Evolutionary conservation across 306 rosid species (phyloP).

Genomic region (Malus fusca): DNA sequence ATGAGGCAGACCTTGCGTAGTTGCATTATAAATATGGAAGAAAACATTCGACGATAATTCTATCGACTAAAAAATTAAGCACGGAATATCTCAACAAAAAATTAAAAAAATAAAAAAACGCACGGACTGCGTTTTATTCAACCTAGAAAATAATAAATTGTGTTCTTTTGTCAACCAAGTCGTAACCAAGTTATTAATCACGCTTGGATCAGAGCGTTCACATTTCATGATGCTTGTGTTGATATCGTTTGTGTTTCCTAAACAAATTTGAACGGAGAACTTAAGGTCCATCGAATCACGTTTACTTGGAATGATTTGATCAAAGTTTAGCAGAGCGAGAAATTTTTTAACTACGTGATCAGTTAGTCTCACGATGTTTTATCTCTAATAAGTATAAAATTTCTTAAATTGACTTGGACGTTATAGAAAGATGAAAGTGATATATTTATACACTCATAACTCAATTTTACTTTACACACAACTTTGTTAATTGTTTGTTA

Average conservation of each 20-base stretch:
- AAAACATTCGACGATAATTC: no score
- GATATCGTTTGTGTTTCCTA: neutral
- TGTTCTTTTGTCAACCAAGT: neutral
- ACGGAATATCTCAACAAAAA: neutral
- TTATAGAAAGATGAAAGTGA: no score
- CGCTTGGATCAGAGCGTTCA: no score
- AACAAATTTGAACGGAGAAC: neutral
- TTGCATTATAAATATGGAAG: neutral
- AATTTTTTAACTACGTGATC: neutral
- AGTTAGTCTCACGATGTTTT: no score
- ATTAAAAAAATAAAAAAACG: no score
- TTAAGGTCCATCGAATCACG: neutral
- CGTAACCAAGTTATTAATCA: neutral
- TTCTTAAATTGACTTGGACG: no score
- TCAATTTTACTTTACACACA: no score
- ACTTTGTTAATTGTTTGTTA: no score
- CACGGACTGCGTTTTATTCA: neutral
- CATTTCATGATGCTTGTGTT: neutral
- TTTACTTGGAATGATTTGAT: no score
- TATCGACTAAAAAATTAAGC: neutral
- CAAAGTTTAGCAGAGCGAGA: neutral
- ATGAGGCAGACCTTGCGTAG: neutral
- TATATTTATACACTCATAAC: no score
- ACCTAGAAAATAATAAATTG: neutral
- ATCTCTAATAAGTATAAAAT: no score